phyloP scores from a whole-genome alignment of 768 basidiomycete species.

The Amylocystis lapponica region DNA sequence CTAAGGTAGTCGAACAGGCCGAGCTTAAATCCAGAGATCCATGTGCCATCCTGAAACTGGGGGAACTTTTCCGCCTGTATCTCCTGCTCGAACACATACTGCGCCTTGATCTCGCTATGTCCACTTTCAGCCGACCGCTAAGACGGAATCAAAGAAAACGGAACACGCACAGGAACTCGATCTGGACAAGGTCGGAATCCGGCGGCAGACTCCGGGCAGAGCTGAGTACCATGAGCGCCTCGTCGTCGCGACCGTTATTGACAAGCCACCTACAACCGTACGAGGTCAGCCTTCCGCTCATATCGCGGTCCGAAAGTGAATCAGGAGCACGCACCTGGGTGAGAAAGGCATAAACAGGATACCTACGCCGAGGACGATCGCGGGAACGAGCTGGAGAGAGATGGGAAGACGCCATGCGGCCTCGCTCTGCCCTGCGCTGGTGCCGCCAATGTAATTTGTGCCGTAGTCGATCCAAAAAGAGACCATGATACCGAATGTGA shows the following conservation, averaged over 20 bases:
- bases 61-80: conserved; percentile 51
- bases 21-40: conserved; percentile 53
- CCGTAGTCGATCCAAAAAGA: conserved; percentile 44
- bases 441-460: conserved; percentile 70
- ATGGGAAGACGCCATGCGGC: conserved; percentile 76
- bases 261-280: conserved; percentile 57
- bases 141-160: neutral
- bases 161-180: conserved; percentile 60
- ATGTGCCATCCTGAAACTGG: conserved; percentile 57
- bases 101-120: conserved; percentile 67
- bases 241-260: conserved; percentile 69
- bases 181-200: conserved; percentile 61
- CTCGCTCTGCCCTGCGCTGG: conserved; percentile 47
- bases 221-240: conserved; percentile 61
- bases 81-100: conserved; percentile 70
- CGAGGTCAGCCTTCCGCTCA: too few species aligned
- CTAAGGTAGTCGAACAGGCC: conserved; percentile 57
- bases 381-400: conserved; percentile 69
- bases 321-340: conserved; percentile 42
- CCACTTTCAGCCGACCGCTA: too few species aligned
- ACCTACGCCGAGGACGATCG: conserved; percentile 62
- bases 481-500: conserved; percentile 75
- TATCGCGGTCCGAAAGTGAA: too few species aligned
- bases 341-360: conserved; percentile 78
- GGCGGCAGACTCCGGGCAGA: conserved; percentile 48